phyloP scores from a whole-genome alignment of 1,284 basidiomycete genomes.

The Paramarasmius palmivorus region DNA sequence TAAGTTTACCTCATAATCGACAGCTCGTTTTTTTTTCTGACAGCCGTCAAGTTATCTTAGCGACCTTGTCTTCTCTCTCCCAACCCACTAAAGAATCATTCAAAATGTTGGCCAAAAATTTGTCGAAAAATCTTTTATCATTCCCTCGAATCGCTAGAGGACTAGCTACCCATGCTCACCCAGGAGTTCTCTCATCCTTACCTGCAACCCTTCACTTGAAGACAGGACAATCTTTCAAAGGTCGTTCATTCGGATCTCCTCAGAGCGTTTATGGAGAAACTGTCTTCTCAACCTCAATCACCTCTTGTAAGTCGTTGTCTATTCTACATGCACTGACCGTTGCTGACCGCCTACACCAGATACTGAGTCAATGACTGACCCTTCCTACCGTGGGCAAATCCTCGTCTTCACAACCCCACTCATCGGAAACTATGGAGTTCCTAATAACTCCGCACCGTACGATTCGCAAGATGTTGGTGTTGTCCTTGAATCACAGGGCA shows the following conservation, averaged over 20 bases:
- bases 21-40: conserved; percentile 16
- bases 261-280: conserved; percentile 94
- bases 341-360: conserved; percentile 56
- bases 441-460: conserved; percentile 74
- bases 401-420: conserved; percentile 98
- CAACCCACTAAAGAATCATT: conserved; percentile 49
- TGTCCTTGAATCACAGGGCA: conserved; percentile 84
- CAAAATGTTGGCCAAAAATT: conserved; percentile 57
- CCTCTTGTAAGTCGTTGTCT: conserved; percentile 70
- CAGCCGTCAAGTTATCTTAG: conserved; percentile 67
- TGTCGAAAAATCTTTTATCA: conserved; percentile 52
- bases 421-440: conserved; percentile 99
- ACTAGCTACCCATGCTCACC: conserved; percentile 64
- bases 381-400: conserved; percentile 97
- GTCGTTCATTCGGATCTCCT: conserved; percentile 88
- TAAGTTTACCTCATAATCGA: conserved; percentile 34
- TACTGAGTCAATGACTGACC: conserved; percentile 99
- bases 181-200: conserved; percentile 34
- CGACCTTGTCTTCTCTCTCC: conserved; percentile 82
- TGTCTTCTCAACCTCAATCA: conserved; percentile 98
- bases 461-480: conserved; percentile 87
- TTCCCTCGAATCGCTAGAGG: conserved; percentile 53
- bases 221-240: conserved; percentile 89
- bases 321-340: not conserved
- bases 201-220: conserved; percentile 93